Conservation (phyloP, 2,329 filamentous ascomycete genomes). For the Berkeleyomyces basicola region DNA sequence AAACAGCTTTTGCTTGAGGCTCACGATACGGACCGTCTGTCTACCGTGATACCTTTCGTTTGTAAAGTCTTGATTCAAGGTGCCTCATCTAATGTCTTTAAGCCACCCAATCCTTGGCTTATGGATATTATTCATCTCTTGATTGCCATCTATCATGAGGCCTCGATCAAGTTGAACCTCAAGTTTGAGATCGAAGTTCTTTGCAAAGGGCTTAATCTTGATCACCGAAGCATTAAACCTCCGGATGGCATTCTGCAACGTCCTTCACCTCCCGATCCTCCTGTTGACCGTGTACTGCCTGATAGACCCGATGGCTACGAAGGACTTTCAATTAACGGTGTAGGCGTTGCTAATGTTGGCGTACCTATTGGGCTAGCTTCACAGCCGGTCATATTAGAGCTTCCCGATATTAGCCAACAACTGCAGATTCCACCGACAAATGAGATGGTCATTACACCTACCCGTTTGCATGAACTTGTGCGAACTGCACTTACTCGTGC, state of each 20-base stretch:
- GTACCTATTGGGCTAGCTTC: constrained; percentile 55
- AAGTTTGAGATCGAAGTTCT: constrained; percentile 98
- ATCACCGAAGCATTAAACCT: constrained; percentile 81
- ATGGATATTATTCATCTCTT: constrained; percentile 90
- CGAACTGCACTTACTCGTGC: constrained; percentile 74
- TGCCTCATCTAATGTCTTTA: constrained; percentile 71
- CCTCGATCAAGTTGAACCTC: constrained; percentile 85
- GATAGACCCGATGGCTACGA: constrained; percentile 71
- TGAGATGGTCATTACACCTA: constrained; percentile 58
- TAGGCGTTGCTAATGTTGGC: constrained; percentile 42
- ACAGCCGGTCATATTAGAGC: constrained; percentile 57
- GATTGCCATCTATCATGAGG: constrained; percentile 84
- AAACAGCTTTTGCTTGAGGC: constrained; percentile 89
- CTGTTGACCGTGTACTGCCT: constrained; percentile 44
- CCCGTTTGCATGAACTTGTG: constrained; percentile 59
- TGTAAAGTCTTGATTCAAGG: constrained; percentile 89
- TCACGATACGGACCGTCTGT: constrained; percentile 76
- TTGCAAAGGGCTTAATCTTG: constrained; percentile 80
- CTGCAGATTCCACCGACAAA: constrained; percentile 69
- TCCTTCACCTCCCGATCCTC: constrained; percentile 21
- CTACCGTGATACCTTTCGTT: constrained; percentile 90
- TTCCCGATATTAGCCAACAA: constrained; percentile 68
- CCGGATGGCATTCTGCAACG: constrained; percentile 73
- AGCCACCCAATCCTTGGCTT: constrained; percentile 89
- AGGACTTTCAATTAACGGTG: constrained; percentile 59